A percentile compares a stretch with the other conserved stretches of the same genome.
phyloP scores from a whole-genome alignment of 2,329 filamentous ascomycete species.

The Epichloe elymi region DNA sequence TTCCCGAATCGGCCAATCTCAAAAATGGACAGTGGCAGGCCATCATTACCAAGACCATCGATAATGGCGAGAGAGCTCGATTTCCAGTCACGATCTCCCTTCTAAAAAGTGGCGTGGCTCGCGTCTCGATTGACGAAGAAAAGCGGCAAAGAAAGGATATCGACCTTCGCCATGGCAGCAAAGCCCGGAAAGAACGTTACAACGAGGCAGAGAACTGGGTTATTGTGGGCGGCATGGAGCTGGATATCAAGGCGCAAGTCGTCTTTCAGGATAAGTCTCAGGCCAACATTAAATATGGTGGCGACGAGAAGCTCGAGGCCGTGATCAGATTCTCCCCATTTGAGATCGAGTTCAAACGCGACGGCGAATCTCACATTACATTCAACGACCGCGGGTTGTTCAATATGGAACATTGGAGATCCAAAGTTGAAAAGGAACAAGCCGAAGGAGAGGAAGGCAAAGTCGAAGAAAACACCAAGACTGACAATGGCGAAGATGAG shows the following conservation, averaged over 20 bases:
- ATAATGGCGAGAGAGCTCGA: conserved; percentile 52
- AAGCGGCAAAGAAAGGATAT: conserved; percentile 81
- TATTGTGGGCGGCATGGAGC: conserved; percentile 65
- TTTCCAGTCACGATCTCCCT: conserved; percentile 80
- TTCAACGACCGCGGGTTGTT: conserved; percentile 82
- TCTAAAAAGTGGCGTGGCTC: conserved; percentile 75
- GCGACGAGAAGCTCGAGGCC: conserved; percentile 63
- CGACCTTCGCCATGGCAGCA: conserved; percentile 71
- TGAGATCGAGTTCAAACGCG: conserved; percentile 71
- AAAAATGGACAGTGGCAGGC: conserved; percentile 70
- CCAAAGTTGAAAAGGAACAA: conserved; percentile 66
- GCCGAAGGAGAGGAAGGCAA: conserved; percentile 42
- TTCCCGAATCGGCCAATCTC: conserved; percentile 58
- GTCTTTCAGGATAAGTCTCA: conserved; percentile 51
- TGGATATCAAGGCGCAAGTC: conserved; percentile 60
- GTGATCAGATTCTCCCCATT: conserved; percentile 76
- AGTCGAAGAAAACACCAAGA: conserved; percentile 29
- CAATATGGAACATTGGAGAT: conserved; percentile 92
- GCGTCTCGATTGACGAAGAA: conserved; percentile 85
- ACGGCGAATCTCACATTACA: conserved; percentile 69
- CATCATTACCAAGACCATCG: conserved; percentile 67
- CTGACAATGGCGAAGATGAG: conserved; percentile 51
- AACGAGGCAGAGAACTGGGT: conserved; percentile 82
- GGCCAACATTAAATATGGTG: conserved; percentile 69
- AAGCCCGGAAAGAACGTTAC: conserved; percentile 80